Percentiles rank a stretch among this genome's conserved stretches.
Conservation (phyloP, 2,329 filamentous ascomycete species). For the Scolecobasidium constrictum region DNA sequence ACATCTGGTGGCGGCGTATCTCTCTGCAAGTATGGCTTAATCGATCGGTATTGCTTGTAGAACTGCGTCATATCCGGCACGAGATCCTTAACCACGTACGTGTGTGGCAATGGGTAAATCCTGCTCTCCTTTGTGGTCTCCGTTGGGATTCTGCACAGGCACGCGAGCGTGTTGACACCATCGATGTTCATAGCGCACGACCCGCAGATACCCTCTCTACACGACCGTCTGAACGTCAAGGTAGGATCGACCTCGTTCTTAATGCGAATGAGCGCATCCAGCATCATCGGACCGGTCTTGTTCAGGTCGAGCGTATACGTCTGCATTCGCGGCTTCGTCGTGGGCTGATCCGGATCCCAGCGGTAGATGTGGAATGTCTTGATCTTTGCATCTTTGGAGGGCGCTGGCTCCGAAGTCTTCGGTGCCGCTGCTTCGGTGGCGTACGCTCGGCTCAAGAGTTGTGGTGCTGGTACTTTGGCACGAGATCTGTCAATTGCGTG, state of each 20-base stretch:
- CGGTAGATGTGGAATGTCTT: constrained; percentile 99
- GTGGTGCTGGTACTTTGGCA: constrained; percentile 3
- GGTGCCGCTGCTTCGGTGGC: constrained; percentile 41
- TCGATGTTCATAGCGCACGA: constrained; percentile 99
- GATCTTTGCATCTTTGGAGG: constrained; percentile 48
- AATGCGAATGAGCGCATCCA: constrained; percentile 93
- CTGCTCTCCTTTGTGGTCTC: constrained; percentile 73
- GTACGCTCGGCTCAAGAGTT: neutral
- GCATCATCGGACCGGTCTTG: constrained; percentile 98
- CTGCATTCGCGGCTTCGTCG: constrained; percentile 92
- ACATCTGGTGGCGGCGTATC: constrained; percentile 76
- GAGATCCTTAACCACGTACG: constrained; percentile 98
- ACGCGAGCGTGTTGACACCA: constrained; percentile 94
- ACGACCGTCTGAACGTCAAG: constrained; percentile 89
- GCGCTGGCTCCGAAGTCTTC: constrained; percentile 49
- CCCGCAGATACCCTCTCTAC: constrained; percentile 95
- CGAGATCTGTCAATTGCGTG: neutral
- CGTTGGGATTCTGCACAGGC: constrained; percentile 88
- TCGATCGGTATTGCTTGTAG: constrained; percentile 99
- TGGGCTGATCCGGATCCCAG: constrained; percentile 91
- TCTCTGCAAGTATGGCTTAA: constrained; percentile 96
- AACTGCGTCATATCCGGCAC: constrained; percentile 96
- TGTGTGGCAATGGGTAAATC: constrained; percentile 96
- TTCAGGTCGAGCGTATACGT: constrained; percentile 90
- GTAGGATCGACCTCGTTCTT: constrained; percentile 99